phyloP scores from a whole-genome alignment of 108 stramenopile genomes.

The Conticribra guillardii region DNA sequence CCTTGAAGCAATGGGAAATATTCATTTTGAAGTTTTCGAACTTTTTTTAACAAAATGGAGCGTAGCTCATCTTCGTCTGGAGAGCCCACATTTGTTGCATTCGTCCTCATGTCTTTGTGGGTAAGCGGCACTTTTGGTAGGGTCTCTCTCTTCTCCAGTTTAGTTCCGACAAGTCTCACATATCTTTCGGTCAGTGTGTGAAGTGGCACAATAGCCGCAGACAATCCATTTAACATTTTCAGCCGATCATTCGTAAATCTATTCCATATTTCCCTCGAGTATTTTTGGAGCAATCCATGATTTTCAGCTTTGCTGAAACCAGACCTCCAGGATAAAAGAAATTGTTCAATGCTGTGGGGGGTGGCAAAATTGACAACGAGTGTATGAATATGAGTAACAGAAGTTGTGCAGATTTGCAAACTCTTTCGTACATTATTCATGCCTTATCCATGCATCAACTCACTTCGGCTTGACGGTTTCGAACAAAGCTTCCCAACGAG shows the following conservation, averaged over 20 bases:
- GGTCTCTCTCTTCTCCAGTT: neutral
- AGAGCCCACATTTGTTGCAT: no score
- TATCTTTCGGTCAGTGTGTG: constrained; percentile 13
- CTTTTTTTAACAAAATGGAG: constrained; percentile 7
- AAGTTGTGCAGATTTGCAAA: no score
- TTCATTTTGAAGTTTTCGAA: constrained; percentile 11
- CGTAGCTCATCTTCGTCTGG: constrained; percentile 5
- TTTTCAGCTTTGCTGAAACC: neutral
- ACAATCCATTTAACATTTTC: neutral
- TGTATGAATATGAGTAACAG: no score
- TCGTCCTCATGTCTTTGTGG: no score
- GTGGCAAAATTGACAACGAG: no score
- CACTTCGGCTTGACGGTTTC: neutral
- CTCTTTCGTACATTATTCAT: no score
- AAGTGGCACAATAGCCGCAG: constrained; percentile 10
- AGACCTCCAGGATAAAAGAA: neutral
- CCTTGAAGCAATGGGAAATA: constrained; percentile 29
- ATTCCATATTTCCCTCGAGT: constrained; percentile 1
- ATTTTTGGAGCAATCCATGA: neutral
- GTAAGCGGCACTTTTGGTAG: neutral
- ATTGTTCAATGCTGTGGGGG: constrained; percentile 5
- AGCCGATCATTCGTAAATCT: constrained; percentile 4
- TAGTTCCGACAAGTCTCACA: constrained; percentile 6
- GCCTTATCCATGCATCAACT: no score
- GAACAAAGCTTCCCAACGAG: constrained; percentile 15